Evolutionary conservation across 1,139 yeast species (phyloP), one percentile per base, ranked within the genome.

Genomic region (Geotrichum bryndzae): DNA sequence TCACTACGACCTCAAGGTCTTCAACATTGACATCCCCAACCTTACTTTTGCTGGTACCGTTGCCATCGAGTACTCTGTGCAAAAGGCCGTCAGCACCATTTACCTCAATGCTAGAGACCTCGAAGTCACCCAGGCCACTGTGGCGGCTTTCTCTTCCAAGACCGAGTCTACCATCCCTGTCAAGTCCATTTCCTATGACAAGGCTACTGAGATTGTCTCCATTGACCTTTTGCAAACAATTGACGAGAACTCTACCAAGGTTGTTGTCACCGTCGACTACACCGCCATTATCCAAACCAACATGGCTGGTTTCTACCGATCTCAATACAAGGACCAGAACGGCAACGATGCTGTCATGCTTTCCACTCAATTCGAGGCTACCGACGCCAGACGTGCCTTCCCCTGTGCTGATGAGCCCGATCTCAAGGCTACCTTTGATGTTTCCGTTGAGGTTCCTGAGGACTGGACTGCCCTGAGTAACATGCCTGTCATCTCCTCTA

Each of bases 371-470:
- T 87, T 90, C 79, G 96, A 90, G 75, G 87, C 96, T 33, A 87
- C 95, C 18, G 96, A 89, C 72, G 92, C 96, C 66, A 84, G 97
- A 70, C 82, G 92, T 68, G 96, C 96, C 3, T 90, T 90, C 79
- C 96, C 97, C 25, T 89, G 94, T 73, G 85, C 87, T 68, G 96
- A 90, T 74, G 96, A 90, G 73, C 97, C 97, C 13, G 84, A 86
- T 60, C 80, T 86, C 64, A 90, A 90, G 78, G 94, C 96, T 15
- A 82, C 86, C 56, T 90, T 89, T 72, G 85, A 85, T 64, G 80
- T 90, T 63, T 76, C 84, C 35, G 79, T 90, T 67, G 80, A 86
- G 60, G 83, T 90, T 53, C 82, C 83, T 60, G 77, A 80, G 63
- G 75, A 81, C 46, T 80, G 84, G 74, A 86, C 87, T 56, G 89